A percentile compares a stretch with the other conserved stretches of the same genome.
phyloP scores from a whole-genome alignment of 108 stramenopile species.

The Skeletonema potamos region DNA sequence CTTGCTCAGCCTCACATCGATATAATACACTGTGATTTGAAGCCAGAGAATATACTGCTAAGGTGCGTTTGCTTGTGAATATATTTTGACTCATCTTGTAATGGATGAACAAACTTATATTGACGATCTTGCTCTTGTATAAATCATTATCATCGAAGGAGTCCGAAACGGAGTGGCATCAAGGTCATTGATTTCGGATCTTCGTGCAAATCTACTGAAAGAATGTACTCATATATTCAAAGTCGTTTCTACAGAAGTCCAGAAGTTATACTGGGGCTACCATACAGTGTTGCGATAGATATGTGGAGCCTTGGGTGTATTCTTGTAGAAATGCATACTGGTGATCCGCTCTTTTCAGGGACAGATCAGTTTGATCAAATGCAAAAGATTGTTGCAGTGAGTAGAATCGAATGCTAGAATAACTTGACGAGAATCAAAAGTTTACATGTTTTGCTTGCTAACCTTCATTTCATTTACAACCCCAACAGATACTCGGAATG shows the following conservation, averaged over 20 bases:
- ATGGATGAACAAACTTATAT: too few species aligned
- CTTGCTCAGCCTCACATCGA: slow-evolving; percentile 89
- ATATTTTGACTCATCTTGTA: too few species aligned
- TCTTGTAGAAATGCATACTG: slow-evolving; percentile 98
- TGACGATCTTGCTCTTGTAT: too few species aligned
- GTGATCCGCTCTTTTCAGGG: slow-evolving; percentile 97
- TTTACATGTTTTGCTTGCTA: not conserved
- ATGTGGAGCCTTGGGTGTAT: slow-evolving; percentile 99
- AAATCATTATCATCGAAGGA: slow-evolving; percentile 20
- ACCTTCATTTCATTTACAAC: not conserved
- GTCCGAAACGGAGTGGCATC: slow-evolving; percentile 93
- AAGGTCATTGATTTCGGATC: slow-evolving; percentile 99
- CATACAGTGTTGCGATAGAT: slow-evolving; percentile 95
- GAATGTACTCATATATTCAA: slow-evolving; percentile 99
- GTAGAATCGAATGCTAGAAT: slow-evolving; percentile 9
- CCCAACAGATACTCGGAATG: slow-evolving; percentile 83
- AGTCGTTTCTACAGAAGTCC: slow-evolving; percentile 98
- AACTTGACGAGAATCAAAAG: not conserved
- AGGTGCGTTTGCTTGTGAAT: not conserved
- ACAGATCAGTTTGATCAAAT: slow-evolving; percentile 97
- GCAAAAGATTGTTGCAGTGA: slow-evolving; percentile 92
- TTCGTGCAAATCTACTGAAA: slow-evolving; percentile 85
- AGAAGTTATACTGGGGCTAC: slow-evolving; percentile 97
- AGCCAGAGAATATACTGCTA: slow-evolving; percentile 98
- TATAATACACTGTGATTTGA: slow-evolving; percentile 98